Percentiles rank a stretch among this genome's conserved stretches.
Evolutionary conservation across 176 grass and related monocot species (phyloP).

Genomic region (Triticum timopheevii): DNA sequence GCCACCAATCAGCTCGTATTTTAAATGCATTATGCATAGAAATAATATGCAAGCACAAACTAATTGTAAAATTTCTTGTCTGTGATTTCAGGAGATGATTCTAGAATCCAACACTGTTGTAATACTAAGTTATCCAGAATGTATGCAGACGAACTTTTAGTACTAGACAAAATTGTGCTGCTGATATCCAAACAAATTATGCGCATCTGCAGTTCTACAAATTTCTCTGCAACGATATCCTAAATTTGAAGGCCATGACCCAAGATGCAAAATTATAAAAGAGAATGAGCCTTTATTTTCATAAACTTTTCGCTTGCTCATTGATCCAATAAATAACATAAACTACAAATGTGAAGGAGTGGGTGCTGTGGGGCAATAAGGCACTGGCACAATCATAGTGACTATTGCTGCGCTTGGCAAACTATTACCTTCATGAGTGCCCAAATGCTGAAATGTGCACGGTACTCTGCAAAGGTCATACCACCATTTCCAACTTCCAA

Average conservation of each 20-base stretch:
- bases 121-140: not conserved
- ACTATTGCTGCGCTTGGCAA: not conserved
- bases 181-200: not conserved
- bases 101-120: not conserved
- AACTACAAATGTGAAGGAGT: not conserved
- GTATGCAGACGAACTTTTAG: not conserved
- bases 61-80: not conserved
- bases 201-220: not conserved
- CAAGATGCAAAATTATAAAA: not conserved
- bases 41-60: not conserved
- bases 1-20: not conserved
- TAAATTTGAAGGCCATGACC: not conserved
- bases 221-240: not conserved
- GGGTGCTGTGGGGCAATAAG: not conserved
- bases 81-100: not conserved
- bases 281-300: not conserved
- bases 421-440: conserved; percentile 82
- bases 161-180: not conserved
- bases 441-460: conserved; percentile 97
- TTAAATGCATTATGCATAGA: not conserved
- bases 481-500: conserved; percentile 90
- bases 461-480: conserved; percentile 83
- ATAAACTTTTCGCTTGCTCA: not conserved
- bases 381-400: not conserved
- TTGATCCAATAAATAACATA: not conserved